phyloP scores from a whole-genome alignment of 2,329 filamentous ascomycete species.

The Pseudogymnoascus sp. region DNA sequence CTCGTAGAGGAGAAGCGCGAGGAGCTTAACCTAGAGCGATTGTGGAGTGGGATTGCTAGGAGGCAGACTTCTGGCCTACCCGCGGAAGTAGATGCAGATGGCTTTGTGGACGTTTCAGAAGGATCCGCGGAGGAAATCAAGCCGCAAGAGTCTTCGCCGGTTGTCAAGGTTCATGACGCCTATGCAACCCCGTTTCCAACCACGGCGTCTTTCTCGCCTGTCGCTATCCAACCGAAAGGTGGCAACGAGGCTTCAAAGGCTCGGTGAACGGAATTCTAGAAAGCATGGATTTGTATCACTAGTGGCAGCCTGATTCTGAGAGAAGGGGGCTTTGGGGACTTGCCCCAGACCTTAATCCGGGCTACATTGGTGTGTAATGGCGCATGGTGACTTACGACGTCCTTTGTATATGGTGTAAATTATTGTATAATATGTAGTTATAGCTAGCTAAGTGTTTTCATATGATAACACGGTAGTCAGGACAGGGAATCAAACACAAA shows the following conservation, averaged over 20 bases:
- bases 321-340: not conserved
- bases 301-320: not conserved
- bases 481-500: too few relatives aligned
- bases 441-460: not conserved
- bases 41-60: conserved; percentile 41
- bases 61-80: conserved; percentile 3
- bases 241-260: not conserved
- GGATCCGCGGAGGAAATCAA: not conserved
- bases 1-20: conserved; percentile 63
- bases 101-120: not conserved
- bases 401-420: not conserved
- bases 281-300: not conserved
- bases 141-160: not conserved
- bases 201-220: not conserved
- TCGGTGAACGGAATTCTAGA: not conserved
- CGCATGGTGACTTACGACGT: not conserved
- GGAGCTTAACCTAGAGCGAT: conserved; percentile 57
- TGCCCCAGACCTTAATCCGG: not conserved
- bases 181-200: not conserved
- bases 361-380: not conserved
- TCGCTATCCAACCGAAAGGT: not conserved
- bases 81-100: conserved; percentile 1
- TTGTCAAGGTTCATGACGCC: not conserved
- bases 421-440: conserved; percentile 8
- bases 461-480: too few relatives aligned